A percentile compares a stretch with the other conserved stretches of the same genome.
Conservation (phyloP, 306 rosid genomes). For the Gastrolobium bilobum region DNA sequence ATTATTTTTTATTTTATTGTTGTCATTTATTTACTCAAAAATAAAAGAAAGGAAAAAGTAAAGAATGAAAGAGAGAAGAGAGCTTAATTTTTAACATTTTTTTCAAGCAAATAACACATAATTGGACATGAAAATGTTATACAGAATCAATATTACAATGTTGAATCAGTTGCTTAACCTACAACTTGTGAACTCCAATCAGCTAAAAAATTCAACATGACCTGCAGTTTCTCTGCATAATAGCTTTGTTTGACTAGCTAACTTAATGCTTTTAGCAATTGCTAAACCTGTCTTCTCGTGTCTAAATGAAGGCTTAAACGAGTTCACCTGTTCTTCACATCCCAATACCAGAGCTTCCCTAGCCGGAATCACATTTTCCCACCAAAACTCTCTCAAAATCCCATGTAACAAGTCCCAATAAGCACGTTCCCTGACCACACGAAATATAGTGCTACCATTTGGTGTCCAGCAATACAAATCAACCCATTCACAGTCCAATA, state of each 20-base stretch:
- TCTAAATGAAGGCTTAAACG: conserved; percentile 71
- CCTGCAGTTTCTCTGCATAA: conserved; percentile 86
- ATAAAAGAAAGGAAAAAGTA: too few species aligned
- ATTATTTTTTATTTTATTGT: too few species aligned
- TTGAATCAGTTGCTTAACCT: conserved; percentile 45
- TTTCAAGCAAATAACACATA: conserved; percentile 13
- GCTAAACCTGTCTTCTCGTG: conserved; percentile 84
- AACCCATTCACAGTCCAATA: conserved; percentile 91
- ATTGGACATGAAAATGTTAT: conserved; percentile 16
- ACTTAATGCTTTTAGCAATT: conserved; percentile 71
- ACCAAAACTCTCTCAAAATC: conserved; percentile 89
- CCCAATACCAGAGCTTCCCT: conserved; percentile 76
- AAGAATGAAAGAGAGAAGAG: too few species aligned
- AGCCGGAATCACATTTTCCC: conserved; percentile 95
- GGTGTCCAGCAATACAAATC: conserved; percentile 95
- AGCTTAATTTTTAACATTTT: too few species aligned
- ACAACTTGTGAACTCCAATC: conserved; percentile 40
- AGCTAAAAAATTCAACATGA: conserved; percentile 72
- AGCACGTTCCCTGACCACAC: conserved; percentile 67
- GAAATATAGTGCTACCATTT: conserved; percentile 92
- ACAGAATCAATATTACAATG: conserved; percentile 26
- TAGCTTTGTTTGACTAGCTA: conserved; percentile 81
- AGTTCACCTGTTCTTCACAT: conserved; percentile 61
- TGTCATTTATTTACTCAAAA: too few species aligned
- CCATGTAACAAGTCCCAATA: conserved; percentile 85